phyloP scores from a whole-genome alignment of 164 flowering plant genomes.

The Pachysandra terminalis region DNA sequence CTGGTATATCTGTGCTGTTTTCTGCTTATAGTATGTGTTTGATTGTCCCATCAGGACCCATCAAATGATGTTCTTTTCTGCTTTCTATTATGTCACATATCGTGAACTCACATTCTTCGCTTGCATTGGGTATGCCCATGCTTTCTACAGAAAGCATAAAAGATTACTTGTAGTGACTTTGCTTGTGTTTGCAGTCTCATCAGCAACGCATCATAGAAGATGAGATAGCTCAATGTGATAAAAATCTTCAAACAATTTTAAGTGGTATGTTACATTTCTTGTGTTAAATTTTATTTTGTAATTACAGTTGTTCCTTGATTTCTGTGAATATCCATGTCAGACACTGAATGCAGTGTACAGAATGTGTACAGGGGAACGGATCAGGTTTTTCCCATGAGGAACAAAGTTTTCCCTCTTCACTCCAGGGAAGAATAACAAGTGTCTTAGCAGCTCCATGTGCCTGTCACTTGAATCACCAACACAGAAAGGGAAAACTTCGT shows the following conservation, averaged over 20 bases:
- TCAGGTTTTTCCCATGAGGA: too few relatives aligned
- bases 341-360: constrained; percentile 8
- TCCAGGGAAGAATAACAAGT: too few relatives aligned
- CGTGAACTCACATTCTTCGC: too few relatives aligned
- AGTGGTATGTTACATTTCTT: constrained; percentile 29
- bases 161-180: not conserved
- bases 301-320: too few relatives aligned
- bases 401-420: too few relatives aligned
- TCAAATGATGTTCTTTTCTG: not conserved
- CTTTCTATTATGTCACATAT: too few relatives aligned
- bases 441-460: too few relatives aligned
- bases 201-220: constrained; percentile 53
- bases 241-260: constrained; percentile 34
- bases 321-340: not conserved
- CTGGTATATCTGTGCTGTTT: constrained; percentile 34
- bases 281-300: too few relatives aligned
- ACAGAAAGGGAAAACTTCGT: too few relatives aligned
- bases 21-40: not conserved
- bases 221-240: constrained; percentile 58
- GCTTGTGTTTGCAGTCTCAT: constrained; percentile 37
- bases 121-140: too few relatives aligned
- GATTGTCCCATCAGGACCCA: not conserved
- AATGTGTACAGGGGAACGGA: not conserved
- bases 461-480: too few relatives aligned
- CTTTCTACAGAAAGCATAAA: not conserved